These are phyloP conservation scores for Mimosa pudica DNA, from an alignment of 306 rosid species.

Conservation along the genomic window DNA sequence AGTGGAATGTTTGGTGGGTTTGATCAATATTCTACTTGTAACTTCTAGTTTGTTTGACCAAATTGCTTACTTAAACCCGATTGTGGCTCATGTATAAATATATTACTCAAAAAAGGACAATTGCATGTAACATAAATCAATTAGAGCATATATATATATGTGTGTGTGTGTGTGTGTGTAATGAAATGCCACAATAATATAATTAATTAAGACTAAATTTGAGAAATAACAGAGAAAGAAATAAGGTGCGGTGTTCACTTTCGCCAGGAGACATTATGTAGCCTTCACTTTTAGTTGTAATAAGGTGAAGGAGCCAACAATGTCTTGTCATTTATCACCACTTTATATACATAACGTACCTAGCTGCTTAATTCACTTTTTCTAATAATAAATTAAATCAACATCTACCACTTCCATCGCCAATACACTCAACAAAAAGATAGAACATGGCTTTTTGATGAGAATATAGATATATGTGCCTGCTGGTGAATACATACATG, in stretches of 20 bases:
- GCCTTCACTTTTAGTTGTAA: constrained; percentile 40
- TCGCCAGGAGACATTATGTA: constrained; percentile 35
- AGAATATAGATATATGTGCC: neutral
- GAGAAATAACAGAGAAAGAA: no score
- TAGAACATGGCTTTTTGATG: neutral
- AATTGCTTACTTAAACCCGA: no score
- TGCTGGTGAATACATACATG: neutral
- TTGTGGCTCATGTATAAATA: no score
- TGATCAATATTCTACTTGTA: no score
- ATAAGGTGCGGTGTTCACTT: neutral
- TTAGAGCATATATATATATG: no score
- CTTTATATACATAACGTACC: constrained; percentile 20
- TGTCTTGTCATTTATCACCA: constrained; percentile 26
- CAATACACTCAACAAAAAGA: neutral
- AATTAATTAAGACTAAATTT: neutral
- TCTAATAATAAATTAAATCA: neutral
- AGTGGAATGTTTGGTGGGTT: no score
- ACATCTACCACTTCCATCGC: no score
- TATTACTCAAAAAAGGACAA: no score
- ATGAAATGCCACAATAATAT: no score
- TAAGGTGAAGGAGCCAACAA: constrained; percentile 36
- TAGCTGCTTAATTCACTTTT: neutral
- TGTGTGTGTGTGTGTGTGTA: no score
- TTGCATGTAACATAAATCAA: no score
- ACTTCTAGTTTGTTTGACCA: no score